Percentiles rank a stretch among this genome's conserved stretches.
Conservation (phyloP, 2,329 filamentous ascomycete genomes). For the Scedosporium minutisporum region DNA sequence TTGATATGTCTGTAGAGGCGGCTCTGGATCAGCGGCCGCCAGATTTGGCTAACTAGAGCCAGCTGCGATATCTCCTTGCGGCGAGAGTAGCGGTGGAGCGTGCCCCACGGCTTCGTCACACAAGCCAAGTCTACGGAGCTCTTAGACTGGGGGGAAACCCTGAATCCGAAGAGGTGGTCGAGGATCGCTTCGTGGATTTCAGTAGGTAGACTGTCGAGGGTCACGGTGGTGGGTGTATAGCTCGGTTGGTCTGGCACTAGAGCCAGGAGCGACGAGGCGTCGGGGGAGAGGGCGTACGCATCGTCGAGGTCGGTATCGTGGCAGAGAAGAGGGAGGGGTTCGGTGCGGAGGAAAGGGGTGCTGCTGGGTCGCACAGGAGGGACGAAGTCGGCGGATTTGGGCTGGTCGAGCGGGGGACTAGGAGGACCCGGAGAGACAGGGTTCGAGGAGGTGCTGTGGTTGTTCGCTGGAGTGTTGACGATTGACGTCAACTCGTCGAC, state of each 20-base stretch:
- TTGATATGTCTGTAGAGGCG: conserved; percentile 68
- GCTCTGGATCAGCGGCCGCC: conserved; percentile 60
- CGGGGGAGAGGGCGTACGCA: background rate
- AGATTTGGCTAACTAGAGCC: conserved; percentile 51
- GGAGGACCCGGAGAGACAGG: conserved; percentile 45
- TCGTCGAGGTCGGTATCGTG: background rate
- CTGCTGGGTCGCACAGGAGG: conserved; percentile 47
- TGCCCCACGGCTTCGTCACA: conserved; percentile 51
- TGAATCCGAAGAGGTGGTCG: conserved; percentile 61
- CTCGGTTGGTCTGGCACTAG: background rate
- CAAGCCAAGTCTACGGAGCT: conserved; percentile 44
- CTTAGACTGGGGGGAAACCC: conserved; percentile 50
- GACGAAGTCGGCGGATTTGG: conserved; percentile 35
- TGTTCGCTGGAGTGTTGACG: conserved; percentile 16
- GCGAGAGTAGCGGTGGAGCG: conserved; percentile 55
- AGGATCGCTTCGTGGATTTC: conserved; percentile 66
- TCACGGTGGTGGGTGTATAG: background rate
- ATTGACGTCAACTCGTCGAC: conserved; percentile 21
- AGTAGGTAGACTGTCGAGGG: conserved; percentile 45
- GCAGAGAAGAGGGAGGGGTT: conserved; percentile 14
- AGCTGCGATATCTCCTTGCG: conserved; percentile 58
- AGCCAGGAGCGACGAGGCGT: background rate
- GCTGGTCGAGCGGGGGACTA: conserved; percentile 39
- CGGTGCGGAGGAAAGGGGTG: conserved; percentile 48
- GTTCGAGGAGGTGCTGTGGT: conserved; percentile 31